Evolutionary conservation across 345 rosid genomes (phyloP), one percentile per base, ranked within the genome.

Genomic region (Eucalyptus curtisii): DNA sequence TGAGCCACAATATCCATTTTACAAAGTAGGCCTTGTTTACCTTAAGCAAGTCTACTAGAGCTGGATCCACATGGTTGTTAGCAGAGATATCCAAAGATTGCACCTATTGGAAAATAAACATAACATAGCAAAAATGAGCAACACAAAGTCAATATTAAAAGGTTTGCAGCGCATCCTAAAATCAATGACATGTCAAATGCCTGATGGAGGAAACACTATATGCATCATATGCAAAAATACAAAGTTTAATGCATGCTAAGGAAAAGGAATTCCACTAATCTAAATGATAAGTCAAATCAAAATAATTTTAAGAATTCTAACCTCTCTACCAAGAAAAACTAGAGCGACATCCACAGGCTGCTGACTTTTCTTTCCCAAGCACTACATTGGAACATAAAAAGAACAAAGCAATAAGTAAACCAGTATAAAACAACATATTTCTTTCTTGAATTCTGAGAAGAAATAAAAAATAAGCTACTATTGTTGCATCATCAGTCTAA

Each of bases 291-390:
- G 45, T 71, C 14, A 71, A 71, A 37, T 40, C 47, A 37, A 37
- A 66, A 71, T 37, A 71, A 71, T 45, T 71, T 37, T 3, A 44
- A 76, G 86, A 86, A 45, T 87, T n/a, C 88, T 92, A 93, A 98
- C 99, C 97, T 95, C 95, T 91, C 95, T 93, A 88, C 99, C 99
- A 44, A 97, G 93, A 93, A 98, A 97, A 90, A 98, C 94, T 90
- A 96, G 93, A 13, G 97, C 99, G 37, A 97, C 91, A 90, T 95
- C 99, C 90, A 94, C 91, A 68, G 94, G 86, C 50, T 93, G 95
- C 85, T 89, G 91, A 89, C 87, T 89, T 90, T 96, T 93, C 92
- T 92, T 92, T 90, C 90, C 93, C 25, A 97, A 90, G 92, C 99
- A 97, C 99, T 98, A 87, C 31, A 44, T 47, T 88, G 66, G 85